Evolutionary conservation across 2,329 filamentous ascomycete species (phyloP), one percentile per base, ranked within the genome.

Genomic region (Ceratocystis huliohia): DNA sequence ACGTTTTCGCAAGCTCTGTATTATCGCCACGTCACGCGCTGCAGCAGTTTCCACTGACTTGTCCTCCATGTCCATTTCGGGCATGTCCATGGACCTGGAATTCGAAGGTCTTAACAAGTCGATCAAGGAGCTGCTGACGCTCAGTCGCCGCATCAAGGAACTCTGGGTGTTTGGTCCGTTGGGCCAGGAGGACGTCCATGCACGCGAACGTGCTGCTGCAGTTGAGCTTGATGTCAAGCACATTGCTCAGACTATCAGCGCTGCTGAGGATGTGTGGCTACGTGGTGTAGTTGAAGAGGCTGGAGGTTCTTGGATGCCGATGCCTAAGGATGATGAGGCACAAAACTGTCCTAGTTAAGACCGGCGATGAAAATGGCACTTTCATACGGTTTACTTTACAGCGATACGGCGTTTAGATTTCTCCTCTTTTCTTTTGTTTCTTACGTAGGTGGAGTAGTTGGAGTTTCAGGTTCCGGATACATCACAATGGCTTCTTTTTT

Each of bases 161-260:
- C 73, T 79, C 63, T 77, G 78, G 78, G 71, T 80, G 64, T 76
- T 78, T 66, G 74, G 78, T 0, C 72, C 78, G 61, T 74, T 80
- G 33, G 74, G 76, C 66, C 70, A 75, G 66, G 74, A 74, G 46
- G 75, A 78, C 66, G 72, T 72, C 22, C 72, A 73, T 53, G 28
- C 71, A 70, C 17, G 76, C 76, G 22, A 71, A 74, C 6, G 71
- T 68, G 57, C 69, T 78, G 65, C 70, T 77, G 33, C 33, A n/a
- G 48, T 46, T 5, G 65, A 63, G 28, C 44, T 48, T 5, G 57
- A 64, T 37, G 53, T 67, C 45, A 61, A 65, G 63, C 41, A 57
- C 5, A 57, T 67, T 30, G 63, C 63, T 5, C 53, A 56, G 17
- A 50, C 50, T 13, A 65, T 65, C 48, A 74, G 74, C 65, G 70